Evolutionary conservation across 2,329 filamentous ascomycete genomes (phyloP), one percentile per base, ranked within the genome.

Genomic region (Coleophoma cylindrospora): DNA sequence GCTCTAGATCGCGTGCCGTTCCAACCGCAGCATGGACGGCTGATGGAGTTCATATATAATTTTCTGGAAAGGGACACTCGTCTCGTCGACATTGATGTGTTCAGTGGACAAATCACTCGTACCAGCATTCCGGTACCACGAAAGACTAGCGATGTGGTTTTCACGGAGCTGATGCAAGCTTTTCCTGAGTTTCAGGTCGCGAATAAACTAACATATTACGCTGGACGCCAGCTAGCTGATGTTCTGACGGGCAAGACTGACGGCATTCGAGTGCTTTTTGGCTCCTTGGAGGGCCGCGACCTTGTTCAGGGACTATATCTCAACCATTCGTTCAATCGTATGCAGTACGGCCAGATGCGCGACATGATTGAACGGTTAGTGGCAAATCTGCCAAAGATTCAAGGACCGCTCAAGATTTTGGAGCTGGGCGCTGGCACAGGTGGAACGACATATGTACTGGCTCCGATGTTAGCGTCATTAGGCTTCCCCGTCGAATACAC

Each of bases 351-450:
- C 13, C 54, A 51, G 27, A 44, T 57, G 43, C 43, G 45, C 22
- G 38, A 46, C 12, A 53, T 64, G 7, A 14, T 55, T 14, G 34
- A 37, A n/a, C 22, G 40, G 11, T 22, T 53, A 1, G 14, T 48
- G 4, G 14, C 27, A n/a, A 48, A 22, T 10, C 13, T 51, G 9
- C 44, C 50, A 9, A 19, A 19, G 19, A 47, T 32, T 5, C 14
- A 36, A 8, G 45, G 37, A 12, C 41, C 51, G 3, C 51, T 72
- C 21, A 61, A 62, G 3, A 69, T 76, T 33, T 62, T 77, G 47
- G 71, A 75, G 54, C 52, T 75, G 9, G 72, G 72, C 0, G 71
- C 65, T 0, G 72, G 71, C 10, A 72, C 70, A 2, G 73, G 72
- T 4, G 70, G 69, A 0, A 74, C 72, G 0, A 71, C 73, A 0